Percentiles rank a stretch among this genome's conserved stretches.
phyloP scores from a whole-genome alignment of 495 filamentous ascomycete genomes.

The Lasiosphaeria hispida region DNA sequence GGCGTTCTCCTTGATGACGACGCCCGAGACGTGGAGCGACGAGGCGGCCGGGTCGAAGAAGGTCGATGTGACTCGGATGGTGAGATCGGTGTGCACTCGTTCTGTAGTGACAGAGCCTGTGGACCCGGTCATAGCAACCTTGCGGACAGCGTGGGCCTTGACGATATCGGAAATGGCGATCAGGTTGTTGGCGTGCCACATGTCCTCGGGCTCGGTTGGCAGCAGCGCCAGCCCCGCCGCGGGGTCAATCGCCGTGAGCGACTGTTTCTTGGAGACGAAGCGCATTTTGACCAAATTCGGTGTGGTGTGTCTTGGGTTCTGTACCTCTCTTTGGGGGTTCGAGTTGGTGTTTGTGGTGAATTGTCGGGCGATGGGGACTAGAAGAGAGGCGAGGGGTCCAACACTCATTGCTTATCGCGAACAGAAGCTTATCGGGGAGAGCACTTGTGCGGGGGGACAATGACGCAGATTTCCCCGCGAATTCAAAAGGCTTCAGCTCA shows the following conservation, averaged over 20 bases:
- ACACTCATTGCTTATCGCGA: background rate
- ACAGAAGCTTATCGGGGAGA: background rate
- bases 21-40: slow-evolving; percentile 80
- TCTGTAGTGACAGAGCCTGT: slow-evolving; percentile 74
- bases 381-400: background rate
- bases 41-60: slow-evolving; percentile 88
- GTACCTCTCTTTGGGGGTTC: background rate
- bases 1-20: slow-evolving; percentile 78
- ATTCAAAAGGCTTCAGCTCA: too few species aligned
- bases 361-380: background rate
- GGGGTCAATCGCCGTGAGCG: slow-evolving; percentile 66
- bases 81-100: slow-evolving; percentile 74
- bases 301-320: background rate
- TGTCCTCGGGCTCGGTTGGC: slow-evolving; percentile 92
- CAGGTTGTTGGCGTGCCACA: slow-evolving; percentile 98
- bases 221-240: slow-evolving; percentile 76
- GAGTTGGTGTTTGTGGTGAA: background rate
- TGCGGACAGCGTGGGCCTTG: slow-evolving; percentile 78
- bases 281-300: slow-evolving; percentile 20
- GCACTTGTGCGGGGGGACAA: background rate
- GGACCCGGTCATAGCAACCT: slow-evolving; percentile 65
- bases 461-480: background rate
- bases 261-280: slow-evolving; percentile 36
- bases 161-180: slow-evolving; percentile 78
- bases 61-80: slow-evolving; percentile 75